Conservation (phyloP, 73 alveolate genomes). For the Urostyla sp. region DNA sequence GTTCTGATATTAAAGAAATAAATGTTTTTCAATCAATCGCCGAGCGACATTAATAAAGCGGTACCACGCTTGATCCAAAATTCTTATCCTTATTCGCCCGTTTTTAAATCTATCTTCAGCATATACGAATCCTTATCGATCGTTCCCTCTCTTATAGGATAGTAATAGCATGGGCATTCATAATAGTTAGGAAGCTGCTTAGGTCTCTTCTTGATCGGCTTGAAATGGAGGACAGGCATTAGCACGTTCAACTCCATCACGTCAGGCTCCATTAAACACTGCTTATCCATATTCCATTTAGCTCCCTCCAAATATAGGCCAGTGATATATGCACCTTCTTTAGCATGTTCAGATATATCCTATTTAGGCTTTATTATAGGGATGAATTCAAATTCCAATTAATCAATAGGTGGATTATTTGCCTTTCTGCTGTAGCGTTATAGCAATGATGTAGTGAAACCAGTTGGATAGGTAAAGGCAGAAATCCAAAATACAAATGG, state of each 20-base stretch:
- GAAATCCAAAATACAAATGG: slow-evolving; percentile 98
- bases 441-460: slow-evolving; percentile 99
- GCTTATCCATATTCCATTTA: slow-evolving; percentile 96
- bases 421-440: slow-evolving; percentile 92
- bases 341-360: slow-evolving; percentile 77
- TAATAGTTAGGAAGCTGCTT: slow-evolving; percentile 80
- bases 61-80: slow-evolving; percentile 98
- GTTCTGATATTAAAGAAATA: no score
- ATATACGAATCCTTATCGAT: slow-evolving; percentile 93
- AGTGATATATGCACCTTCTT: slow-evolving; percentile 89
- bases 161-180: slow-evolving; percentile 93
- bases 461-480: slow-evolving; percentile 98
- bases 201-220: slow-evolving; percentile 83
- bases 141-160: slow-evolving; percentile 93
- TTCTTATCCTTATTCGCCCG: slow-evolving; percentile 83
- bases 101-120: slow-evolving; percentile 90
- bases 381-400: slow-evolving; percentile 82
- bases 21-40: slow-evolving; percentile 54
- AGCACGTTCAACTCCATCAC: slow-evolving; percentile 96
- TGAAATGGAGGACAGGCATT: slow-evolving; percentile 96
- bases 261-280: slow-evolving; percentile 96
- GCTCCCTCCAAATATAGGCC: slow-evolving; percentile 98
- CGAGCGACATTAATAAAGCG: slow-evolving; percentile 91
- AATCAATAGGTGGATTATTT: slow-evolving; percentile 92
- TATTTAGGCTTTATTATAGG: slow-evolving; percentile 65